A percentile compares a stretch with the other conserved stretches of the same genome.
phyloP scores from a whole-genome alignment of 2,329 filamentous ascomycete genomes.

The Onygena corvina region DNA sequence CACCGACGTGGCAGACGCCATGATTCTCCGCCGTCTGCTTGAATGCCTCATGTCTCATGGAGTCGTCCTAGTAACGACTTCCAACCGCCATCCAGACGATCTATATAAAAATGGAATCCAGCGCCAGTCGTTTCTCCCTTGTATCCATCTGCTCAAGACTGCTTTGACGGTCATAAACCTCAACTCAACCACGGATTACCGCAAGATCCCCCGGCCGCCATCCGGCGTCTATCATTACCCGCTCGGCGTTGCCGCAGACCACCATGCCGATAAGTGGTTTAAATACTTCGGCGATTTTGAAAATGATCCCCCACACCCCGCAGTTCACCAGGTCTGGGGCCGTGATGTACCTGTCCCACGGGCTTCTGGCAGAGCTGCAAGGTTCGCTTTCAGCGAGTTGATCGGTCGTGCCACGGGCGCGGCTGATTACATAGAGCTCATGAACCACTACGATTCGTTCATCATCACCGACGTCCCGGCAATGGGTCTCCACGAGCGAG shows the following conservation, averaged over 20 bases:
- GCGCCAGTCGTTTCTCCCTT: constrained; percentile 85
- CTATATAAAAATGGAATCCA: constrained; percentile 98
- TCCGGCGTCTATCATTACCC: constrained; percentile 90
- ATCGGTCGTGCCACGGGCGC: constrained; percentile 81
- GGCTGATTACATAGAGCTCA: constrained; percentile 88
- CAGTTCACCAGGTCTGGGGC: constrained; percentile 81
- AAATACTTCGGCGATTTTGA: constrained; percentile 78
- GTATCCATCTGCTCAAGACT: constrained; percentile 79
- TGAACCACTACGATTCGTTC: constrained; percentile 81
- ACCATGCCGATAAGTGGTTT: constrained; percentile 92
- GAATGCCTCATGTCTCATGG: constrained; percentile 91
- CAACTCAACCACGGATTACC: constrained; percentile 90
- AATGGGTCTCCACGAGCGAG: constrained; percentile 77
- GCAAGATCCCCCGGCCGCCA: constrained; percentile 85
- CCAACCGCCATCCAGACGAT: constrained; percentile 90
- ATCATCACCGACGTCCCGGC: constrained; percentile 82
- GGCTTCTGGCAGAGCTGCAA: constrained; percentile 76
- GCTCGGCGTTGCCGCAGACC: constrained; percentile 61
- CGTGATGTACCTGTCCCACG: constrained; percentile 75
- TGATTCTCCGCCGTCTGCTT: constrained; percentile 82
- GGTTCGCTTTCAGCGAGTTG: constrained; percentile 86
- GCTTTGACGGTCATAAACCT: constrained; percentile 83
- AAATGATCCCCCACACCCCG: constrained; percentile 59
- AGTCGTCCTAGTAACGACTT: constrained; percentile 91
- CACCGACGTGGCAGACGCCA: constrained; percentile 94